A percentile compares a stretch with the other conserved stretches of the same genome.
These are phyloP conservation scores for Huiozyma sinensis DNA, from an alignment of 805 yeast species.

Conservation along the genomic window DNA sequence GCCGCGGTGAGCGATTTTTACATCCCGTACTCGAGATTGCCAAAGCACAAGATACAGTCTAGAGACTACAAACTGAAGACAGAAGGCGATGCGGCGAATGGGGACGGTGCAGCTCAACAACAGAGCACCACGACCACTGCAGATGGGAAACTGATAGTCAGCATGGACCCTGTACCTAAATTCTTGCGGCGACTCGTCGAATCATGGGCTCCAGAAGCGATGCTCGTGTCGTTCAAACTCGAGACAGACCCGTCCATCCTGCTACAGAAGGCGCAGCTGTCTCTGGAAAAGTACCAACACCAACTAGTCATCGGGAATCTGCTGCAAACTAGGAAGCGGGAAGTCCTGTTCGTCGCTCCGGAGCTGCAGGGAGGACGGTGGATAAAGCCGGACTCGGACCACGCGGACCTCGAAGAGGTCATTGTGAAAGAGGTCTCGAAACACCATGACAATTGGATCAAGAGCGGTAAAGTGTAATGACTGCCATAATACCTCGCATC, in stretches of 20 bases:
- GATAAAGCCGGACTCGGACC: slow-evolving; percentile 39
- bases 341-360: slow-evolving; percentile 68
- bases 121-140: slow-evolving; percentile 14
- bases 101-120: slow-evolving; percentile 23
- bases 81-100: neutral
- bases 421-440: slow-evolving; percentile 37
- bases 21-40: slow-evolving; percentile 70
- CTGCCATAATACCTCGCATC: slow-evolving; percentile 2
- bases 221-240: slow-evolving; percentile 86
- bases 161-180: slow-evolving; percentile 91
- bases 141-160: slow-evolving; percentile 63
- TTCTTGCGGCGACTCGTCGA: slow-evolving; percentile 79
- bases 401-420: slow-evolving; percentile 50
- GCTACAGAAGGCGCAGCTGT: slow-evolving; percentile 62
- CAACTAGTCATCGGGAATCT: slow-evolving; percentile 90
- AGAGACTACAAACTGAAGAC: slow-evolving; percentile 36
- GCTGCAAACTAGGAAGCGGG: slow-evolving; percentile 74
- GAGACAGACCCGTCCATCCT: slow-evolving; percentile 73
- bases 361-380: slow-evolving; percentile 30
- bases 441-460: slow-evolving; percentile 55
- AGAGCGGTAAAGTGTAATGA: slow-evolving; percentile 4
- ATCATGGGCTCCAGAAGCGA: slow-evolving; percentile 88
- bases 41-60: slow-evolving; percentile 91
- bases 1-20: slow-evolving; percentile 97
- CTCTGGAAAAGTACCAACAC: slow-evolving; percentile 75